These are phyloP conservation scores for Penicillium sp. DNA, from an alignment of 2,329 filamentous ascomycete genomes.

Conservation along the genomic window DNA sequence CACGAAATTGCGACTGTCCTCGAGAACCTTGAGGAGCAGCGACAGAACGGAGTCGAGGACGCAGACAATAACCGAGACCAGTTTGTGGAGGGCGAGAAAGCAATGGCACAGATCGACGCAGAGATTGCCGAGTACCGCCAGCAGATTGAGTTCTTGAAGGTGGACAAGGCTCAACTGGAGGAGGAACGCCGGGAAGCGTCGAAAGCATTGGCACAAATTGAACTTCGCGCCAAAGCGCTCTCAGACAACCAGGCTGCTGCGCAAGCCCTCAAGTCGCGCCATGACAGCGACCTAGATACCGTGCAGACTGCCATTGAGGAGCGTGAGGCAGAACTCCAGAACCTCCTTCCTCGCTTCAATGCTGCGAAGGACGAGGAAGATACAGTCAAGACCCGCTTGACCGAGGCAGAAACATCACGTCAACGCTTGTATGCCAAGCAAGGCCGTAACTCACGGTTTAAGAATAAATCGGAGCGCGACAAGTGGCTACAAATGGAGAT, in stretches of 20 bases:
- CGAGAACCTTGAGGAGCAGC: constrained; percentile 77
- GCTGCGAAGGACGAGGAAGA: constrained; percentile 72
- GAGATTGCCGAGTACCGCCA: constrained; percentile 79
- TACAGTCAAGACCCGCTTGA: constrained; percentile 69
- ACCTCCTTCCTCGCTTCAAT: constrained; percentile 76
- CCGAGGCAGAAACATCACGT: constrained; percentile 72
- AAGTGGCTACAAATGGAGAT: constrained; percentile 79
- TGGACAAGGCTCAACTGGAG: constrained; percentile 85
- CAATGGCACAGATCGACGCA: constrained; percentile 73
- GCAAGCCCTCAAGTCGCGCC: constrained; percentile 70
- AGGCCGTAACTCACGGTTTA: constrained; percentile 82
- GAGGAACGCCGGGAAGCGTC: constrained; percentile 83
- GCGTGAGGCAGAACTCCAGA: constrained; percentile 74
- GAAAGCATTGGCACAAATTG: constrained; percentile 77
- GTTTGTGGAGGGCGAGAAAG: constrained; percentile 76
- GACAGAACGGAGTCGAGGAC: constrained; percentile 79
- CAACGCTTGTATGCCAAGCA: constrained; percentile 90
- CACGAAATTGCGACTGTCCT: constrained; percentile 74
- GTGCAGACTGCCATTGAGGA: constrained; percentile 73
- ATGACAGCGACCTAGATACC: constrained; percentile 69
- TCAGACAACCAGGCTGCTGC: constrained; percentile 79
- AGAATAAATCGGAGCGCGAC: constrained; percentile 85
- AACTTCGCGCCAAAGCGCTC: constrained; percentile 79
- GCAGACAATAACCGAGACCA: constrained; percentile 77
- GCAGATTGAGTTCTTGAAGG: constrained; percentile 78